Evolutionary conservation across 192 early-diverging fungal species (phyloP).

Genomic region (Endogone sp.): DNA sequence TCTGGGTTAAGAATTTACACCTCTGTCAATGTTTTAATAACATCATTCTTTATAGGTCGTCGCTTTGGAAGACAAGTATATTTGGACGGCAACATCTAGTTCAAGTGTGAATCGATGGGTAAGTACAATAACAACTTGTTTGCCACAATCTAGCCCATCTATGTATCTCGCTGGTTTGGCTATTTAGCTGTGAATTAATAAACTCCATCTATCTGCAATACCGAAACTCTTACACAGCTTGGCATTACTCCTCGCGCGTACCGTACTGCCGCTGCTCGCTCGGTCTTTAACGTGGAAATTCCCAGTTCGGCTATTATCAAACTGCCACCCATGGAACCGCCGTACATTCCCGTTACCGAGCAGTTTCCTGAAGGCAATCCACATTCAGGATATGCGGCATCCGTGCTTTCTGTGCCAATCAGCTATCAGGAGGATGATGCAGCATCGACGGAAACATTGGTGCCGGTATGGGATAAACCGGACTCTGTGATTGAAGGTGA

Average conservation of each 20-base stretch:
- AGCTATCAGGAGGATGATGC: constrained; percentile 30
- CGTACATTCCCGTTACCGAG: constrained; percentile 33
- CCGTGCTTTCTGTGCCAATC: constrained; percentile 32
- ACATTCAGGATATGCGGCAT: constrained; percentile 32
- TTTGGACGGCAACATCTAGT: constrained; percentile 89
- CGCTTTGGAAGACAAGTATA: constrained; percentile 77
- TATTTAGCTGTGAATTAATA: too few species aligned
- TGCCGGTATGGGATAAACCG: constrained; percentile 28
- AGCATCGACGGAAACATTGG: constrained; percentile 17
- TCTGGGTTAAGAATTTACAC: not conserved
- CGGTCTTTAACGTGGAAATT: constrained; percentile 30
- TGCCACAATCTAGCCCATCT: too few species aligned
- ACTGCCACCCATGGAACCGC: constrained; percentile 31
- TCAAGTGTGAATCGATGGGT: constrained; percentile 87
- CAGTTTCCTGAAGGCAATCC: constrained; percentile 27
- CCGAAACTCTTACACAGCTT: constrained; percentile 24
- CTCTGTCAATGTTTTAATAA: constrained; percentile 12
- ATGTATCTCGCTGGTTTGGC: too few species aligned
- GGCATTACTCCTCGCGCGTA: constrained; percentile 60
- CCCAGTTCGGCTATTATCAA: constrained; percentile 43
- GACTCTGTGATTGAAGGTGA: constrained; percentile 30
- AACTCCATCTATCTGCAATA: too few species aligned
- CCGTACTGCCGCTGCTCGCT: constrained; percentile 24
- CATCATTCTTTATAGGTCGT: constrained; percentile 48
- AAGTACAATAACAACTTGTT: constrained; percentile 5